Evolutionary conservation across 2,329 filamentous ascomycete genomes (phyloP), one percentile per base, ranked within the genome.

Genomic region (Sporothrix inflata): DNA sequence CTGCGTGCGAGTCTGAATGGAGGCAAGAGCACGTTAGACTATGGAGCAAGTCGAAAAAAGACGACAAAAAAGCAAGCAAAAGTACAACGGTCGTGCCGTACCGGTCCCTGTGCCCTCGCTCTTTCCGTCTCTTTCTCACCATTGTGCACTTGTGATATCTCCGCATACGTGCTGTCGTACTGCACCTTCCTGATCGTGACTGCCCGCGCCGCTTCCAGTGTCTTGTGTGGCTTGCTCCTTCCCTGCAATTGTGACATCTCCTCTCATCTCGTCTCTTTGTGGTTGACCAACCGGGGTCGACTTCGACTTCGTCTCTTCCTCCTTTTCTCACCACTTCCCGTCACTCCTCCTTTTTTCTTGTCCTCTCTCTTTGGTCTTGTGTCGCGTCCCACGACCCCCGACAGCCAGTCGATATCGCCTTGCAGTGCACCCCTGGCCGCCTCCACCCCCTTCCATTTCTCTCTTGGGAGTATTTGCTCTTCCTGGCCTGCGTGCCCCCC

Each of bases 401-500:
- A 71, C n/a, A 71, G 27, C 45, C 60, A 71, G 57, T 71, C 69
- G 24, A 66, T 38, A 55, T 34, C 60, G 34, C 57, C 55, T 63
- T 34, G 38, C 69, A 66, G 21, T 30, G 42, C 24, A 51, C 45
- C 65, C 65, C 65, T 67, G 42, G 42, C 60, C 38, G n/a, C 34
- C 49, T 45, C 60, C 57, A 27, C 24, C 69, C 69, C 69, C 60
- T 70, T 53, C 69, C 69, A 70, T 70, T 61, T 70, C 68, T 57
- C 49, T 49, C 21, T 49, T 49, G 40, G 61, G 45, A 66, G 40
- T 53, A 30, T 40, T 61, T 40, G 2, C 57, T 51, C 30, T 49
- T 61, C n/a, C 27, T 70, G 53, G 51, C 27, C 68, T 9, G 27
- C 30, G 24, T 34, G 42, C 49, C 19, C 51, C 67, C 67, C 67